Conservation (phyloP, 768 basidiomycete species). For the Clathrus columnatus region DNA sequence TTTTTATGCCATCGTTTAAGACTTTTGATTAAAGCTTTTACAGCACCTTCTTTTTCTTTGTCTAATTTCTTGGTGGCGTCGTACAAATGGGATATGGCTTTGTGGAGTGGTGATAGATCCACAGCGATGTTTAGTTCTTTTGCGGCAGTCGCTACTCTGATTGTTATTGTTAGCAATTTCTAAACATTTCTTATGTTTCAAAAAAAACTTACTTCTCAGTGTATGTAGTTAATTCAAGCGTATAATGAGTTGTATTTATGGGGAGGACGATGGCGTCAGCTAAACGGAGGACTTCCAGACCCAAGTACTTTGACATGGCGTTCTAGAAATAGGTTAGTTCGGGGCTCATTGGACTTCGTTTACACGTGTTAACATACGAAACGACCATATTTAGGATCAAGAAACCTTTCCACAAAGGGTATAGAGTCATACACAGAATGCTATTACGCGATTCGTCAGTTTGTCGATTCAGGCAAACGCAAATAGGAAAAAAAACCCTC, state of each 20-base stretch:
- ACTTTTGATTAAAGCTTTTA: conserved; percentile 29
- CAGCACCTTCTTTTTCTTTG: conserved; percentile 19
- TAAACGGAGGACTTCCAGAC: conserved; percentile 45
- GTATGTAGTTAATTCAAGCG: conserved; percentile 45
- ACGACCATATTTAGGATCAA: conserved; percentile 64
- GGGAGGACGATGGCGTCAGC: conserved; percentile 48
- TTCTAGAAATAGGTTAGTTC: conserved; percentile 28
- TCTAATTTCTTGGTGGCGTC: conserved; percentile 24
- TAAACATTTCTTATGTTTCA: not conserved
- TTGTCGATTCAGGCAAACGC: not conserved
- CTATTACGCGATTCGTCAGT: conserved; percentile 27
- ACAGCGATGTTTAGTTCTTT: not conserved
- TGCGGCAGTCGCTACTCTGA: not conserved
- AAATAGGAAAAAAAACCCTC: conserved; percentile 17
- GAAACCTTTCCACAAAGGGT: conserved; percentile 65
- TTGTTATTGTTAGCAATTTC: not conserved
- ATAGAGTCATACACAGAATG: conserved; percentile 66
- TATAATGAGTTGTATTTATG: conserved; percentile 61
- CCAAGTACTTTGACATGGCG: conserved; percentile 59
- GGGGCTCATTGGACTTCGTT: not conserved
- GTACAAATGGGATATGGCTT: conserved; percentile 23
- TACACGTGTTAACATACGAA: conserved; percentile 39
- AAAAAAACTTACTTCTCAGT: conserved; percentile 36
- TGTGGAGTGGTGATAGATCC: conserved; percentile 15
- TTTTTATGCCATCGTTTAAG: conserved; percentile 20